These are phyloP conservation scores for Kodamaea leandrae DNA, from an alignment of 805 yeast genomes.

Conservation along the genomic window DNA sequence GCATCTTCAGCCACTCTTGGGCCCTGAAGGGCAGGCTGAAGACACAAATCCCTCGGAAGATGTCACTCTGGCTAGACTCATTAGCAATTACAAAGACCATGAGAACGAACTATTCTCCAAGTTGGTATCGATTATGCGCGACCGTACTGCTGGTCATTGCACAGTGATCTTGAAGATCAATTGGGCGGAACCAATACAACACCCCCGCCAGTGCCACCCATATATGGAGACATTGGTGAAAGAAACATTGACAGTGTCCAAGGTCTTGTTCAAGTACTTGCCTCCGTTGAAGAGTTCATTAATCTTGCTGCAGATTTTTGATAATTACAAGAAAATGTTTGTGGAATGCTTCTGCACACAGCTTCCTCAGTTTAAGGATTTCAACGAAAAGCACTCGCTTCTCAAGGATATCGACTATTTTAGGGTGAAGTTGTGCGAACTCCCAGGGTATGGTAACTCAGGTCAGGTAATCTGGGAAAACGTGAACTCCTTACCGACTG, in stretches of 20 bases:
- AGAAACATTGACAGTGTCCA: constrained; percentile 63
- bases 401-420: constrained; percentile 63
- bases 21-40: constrained; percentile 1
- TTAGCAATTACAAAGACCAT: constrained; percentile 52
- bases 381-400: constrained; percentile 51
- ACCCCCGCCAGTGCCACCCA: constrained; percentile 49
- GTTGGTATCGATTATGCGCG: constrained; percentile 68
- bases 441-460: constrained; percentile 59
- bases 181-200: constrained; percentile 47
- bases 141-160: constrained; percentile 54
- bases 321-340: constrained; percentile 54
- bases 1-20: constrained; percentile 23
- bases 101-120: constrained; percentile 61
- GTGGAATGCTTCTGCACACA: constrained; percentile 51
- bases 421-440: constrained; percentile 55
- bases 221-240: constrained; percentile 67
- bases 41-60: constrained; percentile 20
- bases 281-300: constrained; percentile 47
- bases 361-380: constrained; percentile 46
- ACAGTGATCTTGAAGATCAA: constrained; percentile 45
- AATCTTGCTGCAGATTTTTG: constrained; percentile 51
- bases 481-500: constrained; percentile 50
- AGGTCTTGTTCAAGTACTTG: constrained; percentile 56
- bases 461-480: constrained; percentile 64
- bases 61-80: constrained; percentile 28